These are phyloP conservation scores for Eutypa lata DNA, from an alignment of 2,329 filamentous ascomycete genomes.

Conservation along the genomic window DNA sequence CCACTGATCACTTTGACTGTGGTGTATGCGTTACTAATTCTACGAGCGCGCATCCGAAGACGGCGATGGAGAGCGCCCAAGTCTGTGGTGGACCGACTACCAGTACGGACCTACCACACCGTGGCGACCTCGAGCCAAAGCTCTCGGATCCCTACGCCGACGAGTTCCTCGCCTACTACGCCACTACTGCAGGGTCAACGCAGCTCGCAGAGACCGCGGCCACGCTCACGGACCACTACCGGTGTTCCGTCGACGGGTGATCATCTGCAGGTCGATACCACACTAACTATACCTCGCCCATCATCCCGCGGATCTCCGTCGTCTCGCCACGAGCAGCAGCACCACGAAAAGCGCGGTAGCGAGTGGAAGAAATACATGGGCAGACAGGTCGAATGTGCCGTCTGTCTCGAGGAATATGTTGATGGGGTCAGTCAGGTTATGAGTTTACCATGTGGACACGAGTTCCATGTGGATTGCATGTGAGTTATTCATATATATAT, in stretches of 20 bases:
- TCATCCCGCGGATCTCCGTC: constrained; percentile 30
- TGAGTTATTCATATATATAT: constrained; percentile 61
- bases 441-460: constrained; percentile 95
- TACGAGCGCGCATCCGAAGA: constrained; percentile 84
- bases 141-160: constrained; percentile 60
- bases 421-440: constrained; percentile 94
- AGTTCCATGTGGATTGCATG: constrained; percentile 99
- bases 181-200: constrained; percentile 66
- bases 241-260: constrained; percentile 53
- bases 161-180: constrained; percentile 68
- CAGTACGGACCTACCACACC: constrained; percentile 91
- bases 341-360: constrained; percentile 51
- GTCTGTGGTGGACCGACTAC: constrained; percentile 89
- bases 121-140: constrained; percentile 62
- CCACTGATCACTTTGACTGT: constrained; percentile 89
- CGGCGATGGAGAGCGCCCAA: constrained; percentile 96
- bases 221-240: constrained; percentile 64
- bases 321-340: constrained; percentile 34
- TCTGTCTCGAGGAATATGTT: constrained; percentile 93
- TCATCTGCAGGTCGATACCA: constrained; percentile 40
- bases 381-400: constrained; percentile 81
- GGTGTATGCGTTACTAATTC: constrained; percentile 83
- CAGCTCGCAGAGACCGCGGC: constrained; percentile 47
- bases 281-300: constrained; percentile 33
- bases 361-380: constrained; percentile 67